These are phyloP conservation scores for Pseudocohnilembus persalinus DNA, from an alignment of 169 alveolate genomes.

Conservation along the genomic window DNA sequence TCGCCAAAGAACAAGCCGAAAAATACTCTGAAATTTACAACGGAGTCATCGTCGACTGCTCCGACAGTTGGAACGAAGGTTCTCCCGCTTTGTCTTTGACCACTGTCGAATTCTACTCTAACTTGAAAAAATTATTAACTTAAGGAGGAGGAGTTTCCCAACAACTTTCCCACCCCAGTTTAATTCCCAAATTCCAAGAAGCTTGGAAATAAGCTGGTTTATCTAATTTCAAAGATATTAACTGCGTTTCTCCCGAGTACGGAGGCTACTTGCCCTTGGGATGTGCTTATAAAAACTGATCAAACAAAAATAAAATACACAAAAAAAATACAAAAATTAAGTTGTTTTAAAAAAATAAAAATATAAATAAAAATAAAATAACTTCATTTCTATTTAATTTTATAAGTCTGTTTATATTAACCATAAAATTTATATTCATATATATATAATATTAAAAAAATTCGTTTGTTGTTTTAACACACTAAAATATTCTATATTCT, in stretches of 20 bases:
- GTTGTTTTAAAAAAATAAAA: no score
- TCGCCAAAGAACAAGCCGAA: slow-evolving; percentile 9
- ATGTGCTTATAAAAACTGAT: not conserved
- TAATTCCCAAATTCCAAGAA: slow-evolving; percentile 10
- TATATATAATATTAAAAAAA: no score
- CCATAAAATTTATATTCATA: no score
- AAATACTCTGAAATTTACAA: slow-evolving; percentile 1
- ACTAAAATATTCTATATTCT: no score
- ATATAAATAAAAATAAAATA: no score
- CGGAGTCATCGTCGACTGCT: slow-evolving; percentile 33
- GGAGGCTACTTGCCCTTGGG: slow-evolving; percentile 33
- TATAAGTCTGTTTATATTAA: no score
- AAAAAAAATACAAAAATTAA: no score
- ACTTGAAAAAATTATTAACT: not conserved
- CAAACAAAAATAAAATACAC: no score
- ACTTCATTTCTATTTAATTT: no score
- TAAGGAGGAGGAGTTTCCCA: slow-evolving; percentile 21
- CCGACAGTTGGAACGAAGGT: slow-evolving; percentile 29
- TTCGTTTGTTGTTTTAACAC: no score
- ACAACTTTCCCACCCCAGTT: slow-evolving; percentile 6
- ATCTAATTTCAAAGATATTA: not conserved
- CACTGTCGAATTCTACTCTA: slow-evolving; percentile 32
- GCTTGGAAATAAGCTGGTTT: slow-evolving; percentile 23
- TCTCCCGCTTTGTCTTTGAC: slow-evolving; percentile 14
- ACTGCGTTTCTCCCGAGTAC: slow-evolving; percentile 23